Percentiles rank a stretch among this genome's conserved stretches.
phyloP scores from a whole-genome alignment of 2,329 filamentous ascomycete species.

The Lasiodiplodia citricola region DNA sequence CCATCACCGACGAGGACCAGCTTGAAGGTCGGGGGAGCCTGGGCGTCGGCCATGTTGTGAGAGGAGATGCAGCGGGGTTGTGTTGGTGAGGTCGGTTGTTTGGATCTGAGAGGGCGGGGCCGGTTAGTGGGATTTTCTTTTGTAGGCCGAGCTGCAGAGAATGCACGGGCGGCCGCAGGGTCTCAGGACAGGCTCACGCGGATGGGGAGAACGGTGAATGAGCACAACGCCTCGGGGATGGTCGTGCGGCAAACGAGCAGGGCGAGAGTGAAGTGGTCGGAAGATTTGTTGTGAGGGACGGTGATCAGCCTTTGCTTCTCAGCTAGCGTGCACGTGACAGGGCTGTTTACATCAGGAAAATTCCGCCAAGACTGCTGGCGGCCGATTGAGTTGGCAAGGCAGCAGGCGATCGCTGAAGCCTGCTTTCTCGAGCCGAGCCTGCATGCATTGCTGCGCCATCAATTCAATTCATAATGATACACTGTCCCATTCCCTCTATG shows the following conservation, averaged over 20 bases:
- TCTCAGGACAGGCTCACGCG: conserved; percentile 15
- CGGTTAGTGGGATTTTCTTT: conserved; percentile 23
- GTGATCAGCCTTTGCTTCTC: conserved; percentile 24
- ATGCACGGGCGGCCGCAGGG: conserved; percentile 14
- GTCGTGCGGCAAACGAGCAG: conserved; percentile 25
- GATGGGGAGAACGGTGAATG: conserved; percentile 5
- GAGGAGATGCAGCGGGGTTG: conserved; percentile 28
- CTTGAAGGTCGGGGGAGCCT: conserved; percentile 86
- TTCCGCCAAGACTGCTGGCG: conserved; percentile 22
- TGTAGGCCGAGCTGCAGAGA: background rate
- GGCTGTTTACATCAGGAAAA: conserved; percentile 23
- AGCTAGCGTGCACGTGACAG: conserved; percentile 26
- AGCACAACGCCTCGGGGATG: conserved; percentile 17
- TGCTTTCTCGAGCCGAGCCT: background rate
- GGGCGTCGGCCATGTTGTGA: conserved; percentile 66
- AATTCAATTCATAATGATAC: conserved; percentile 24
- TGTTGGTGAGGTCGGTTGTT: conserved; percentile 21
- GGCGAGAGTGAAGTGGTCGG: conserved; percentile 26
- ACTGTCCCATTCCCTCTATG: conserved; percentile 32
- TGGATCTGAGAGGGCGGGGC: conserved; percentile 23
- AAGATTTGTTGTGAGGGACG: conserved; percentile 27
- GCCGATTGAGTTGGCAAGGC: conserved; percentile 24
- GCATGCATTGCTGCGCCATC: conserved; percentile 1
- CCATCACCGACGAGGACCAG: conserved; percentile 99
- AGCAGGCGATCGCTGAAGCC: conserved; percentile 16